These are phyloP conservation scores for Naganishia vaughanmartiniae DNA, from an alignment of 768 basidiomycete genomes.

Conservation along the genomic window DNA sequence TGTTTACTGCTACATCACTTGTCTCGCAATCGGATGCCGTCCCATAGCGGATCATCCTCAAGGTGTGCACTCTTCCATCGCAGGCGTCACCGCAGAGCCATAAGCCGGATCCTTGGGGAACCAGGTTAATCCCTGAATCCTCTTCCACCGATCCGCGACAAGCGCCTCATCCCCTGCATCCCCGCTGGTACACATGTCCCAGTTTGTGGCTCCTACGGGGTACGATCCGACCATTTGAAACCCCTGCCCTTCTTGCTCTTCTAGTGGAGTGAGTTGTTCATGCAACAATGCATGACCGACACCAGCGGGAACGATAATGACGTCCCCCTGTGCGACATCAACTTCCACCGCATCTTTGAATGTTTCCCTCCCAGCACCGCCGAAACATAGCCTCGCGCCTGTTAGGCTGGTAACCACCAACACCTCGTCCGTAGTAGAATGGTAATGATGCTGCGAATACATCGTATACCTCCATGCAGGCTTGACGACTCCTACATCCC, in stretches of 20 bases:
- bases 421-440: conserved; percentile 56
- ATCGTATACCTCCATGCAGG: conserved; percentile 57
- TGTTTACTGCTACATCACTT: too few species aligned
- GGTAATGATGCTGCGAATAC: conserved; percentile 55
- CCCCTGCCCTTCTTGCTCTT: background rate
- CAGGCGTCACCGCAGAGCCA: conserved; percentile 35
- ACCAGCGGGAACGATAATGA: conserved; percentile 55
- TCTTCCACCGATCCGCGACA: background rate
- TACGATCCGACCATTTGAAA: conserved; percentile 57
- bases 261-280: background rate
- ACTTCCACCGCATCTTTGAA: conserved; percentile 38
- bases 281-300: conserved; percentile 52
- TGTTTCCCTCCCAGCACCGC: conserved; percentile 45
- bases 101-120: conserved; percentile 55
- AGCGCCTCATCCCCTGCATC: background rate
- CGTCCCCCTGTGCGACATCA: conserved; percentile 53
- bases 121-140: conserved; percentile 47
- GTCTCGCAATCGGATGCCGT: too few species aligned
- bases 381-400: conserved; percentile 54
- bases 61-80: background rate
- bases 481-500: conserved; percentile 48
- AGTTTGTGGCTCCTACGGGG: conserved; percentile 48
- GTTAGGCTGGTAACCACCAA: conserved; percentile 51
- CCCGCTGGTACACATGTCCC: conserved; percentile 55
- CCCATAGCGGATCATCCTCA: background rate